Percentiles rank a stretch among this genome's conserved stretches.
Evolutionary conservation across 345 rosid genomes (phyloP).

Genomic region (Eucalyptus curtisii): DNA sequence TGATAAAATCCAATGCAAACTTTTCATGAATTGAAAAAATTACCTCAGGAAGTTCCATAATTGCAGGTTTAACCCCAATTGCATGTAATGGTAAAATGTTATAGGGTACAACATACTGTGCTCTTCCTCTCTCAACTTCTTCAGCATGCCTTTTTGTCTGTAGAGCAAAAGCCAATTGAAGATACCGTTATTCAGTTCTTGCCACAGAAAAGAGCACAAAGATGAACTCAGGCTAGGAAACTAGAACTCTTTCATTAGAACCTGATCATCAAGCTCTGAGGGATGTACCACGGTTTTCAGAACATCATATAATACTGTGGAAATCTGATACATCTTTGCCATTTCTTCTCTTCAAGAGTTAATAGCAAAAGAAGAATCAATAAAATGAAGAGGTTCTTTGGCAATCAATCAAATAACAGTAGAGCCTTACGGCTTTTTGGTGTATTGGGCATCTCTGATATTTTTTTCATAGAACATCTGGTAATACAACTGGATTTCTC

Average conservation of each 20-base stretch:
- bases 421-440: constrained; percentile 61
- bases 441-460: constrained; percentile 41
- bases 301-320: constrained; percentile 80
- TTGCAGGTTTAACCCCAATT: constrained; percentile 52
- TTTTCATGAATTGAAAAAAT: background rate
- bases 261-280: constrained; percentile 45
- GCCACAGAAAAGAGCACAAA: background rate
- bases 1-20: background rate
- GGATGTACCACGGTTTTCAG: constrained; percentile 41
- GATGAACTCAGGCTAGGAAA: background rate
- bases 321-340: constrained; percentile 72
- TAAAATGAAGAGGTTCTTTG: background rate
- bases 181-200: background rate
- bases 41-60: constrained; percentile 95
- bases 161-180: background rate
- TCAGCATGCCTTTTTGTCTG: constrained; percentile 50
- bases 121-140: constrained; percentile 56
- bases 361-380: background rate
- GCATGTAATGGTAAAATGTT: constrained; percentile 84
- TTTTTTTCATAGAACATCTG: constrained; percentile 44
- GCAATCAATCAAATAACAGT: background rate
- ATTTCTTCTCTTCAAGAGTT: constrained; percentile 74
- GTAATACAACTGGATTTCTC: constrained; percentile 64
- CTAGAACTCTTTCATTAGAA: constrained; percentile 3
- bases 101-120: constrained; percentile 39